Percentiles rank a stretch among this genome's conserved stretches.
Evolutionary conservation across 169 alveolate genomes (phyloP).

Genomic region (Plasmodium gonderi): DNA sequence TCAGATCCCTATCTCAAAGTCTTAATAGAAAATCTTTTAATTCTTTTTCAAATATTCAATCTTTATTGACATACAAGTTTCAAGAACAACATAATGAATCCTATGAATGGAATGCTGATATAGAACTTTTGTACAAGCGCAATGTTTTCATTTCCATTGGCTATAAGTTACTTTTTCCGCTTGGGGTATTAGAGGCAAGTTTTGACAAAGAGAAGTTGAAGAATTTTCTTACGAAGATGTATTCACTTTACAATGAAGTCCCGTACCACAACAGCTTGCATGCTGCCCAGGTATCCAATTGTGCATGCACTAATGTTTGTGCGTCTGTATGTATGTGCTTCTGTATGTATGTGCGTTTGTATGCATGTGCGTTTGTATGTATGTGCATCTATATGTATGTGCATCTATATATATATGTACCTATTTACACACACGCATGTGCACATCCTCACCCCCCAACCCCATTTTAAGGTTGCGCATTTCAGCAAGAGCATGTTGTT

Average conservation of each 20-base stretch:
- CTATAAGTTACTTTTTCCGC: constrained; percentile 40
- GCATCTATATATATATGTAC: background rate
- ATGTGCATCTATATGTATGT: background rate
- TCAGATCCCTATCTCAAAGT: constrained; percentile 26
- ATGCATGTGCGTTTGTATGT: background rate
- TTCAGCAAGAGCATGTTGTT: constrained; percentile 70
- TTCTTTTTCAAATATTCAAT: constrained; percentile 49
- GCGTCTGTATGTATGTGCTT: background rate
- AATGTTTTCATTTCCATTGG: constrained; percentile 62
- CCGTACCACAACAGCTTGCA: constrained; percentile 68
- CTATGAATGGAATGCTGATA: constrained; percentile 55
- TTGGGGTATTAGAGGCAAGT: constrained; percentile 37
- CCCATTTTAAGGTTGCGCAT: constrained; percentile 42
- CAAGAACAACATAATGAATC: constrained; percentile 46
- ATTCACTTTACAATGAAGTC: constrained; percentile 32
- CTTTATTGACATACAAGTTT: constrained; percentile 42
- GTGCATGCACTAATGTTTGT: background rate
- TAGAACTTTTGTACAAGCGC: constrained; percentile 34
- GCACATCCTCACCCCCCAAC: background rate
- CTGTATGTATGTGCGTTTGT: background rate
- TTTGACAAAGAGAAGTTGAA: constrained; percentile 41
- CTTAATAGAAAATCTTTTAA: constrained; percentile 13
- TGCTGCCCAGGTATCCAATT: constrained; percentile 41
- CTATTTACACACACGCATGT: background rate
- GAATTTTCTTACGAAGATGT: constrained; percentile 36